Conservation (phyloP, 2,329 filamentous ascomycete genomes). For the Zalaria obscura region DNA sequence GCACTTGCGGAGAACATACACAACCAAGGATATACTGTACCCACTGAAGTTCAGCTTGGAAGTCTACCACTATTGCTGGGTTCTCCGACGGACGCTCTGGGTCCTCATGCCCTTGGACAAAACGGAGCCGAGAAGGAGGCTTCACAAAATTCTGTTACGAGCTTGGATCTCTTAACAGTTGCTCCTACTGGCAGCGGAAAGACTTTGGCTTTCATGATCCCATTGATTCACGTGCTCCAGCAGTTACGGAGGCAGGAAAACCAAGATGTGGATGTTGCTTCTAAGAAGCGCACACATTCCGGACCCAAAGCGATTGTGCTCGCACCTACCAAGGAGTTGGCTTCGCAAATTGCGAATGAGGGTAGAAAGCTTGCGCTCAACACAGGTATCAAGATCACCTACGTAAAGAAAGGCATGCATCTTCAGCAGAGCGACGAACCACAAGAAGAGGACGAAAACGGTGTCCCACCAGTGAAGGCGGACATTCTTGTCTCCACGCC, state of each 20-base stretch:
- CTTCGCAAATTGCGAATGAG: conserved; percentile 45
- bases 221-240: conserved; percentile 62
- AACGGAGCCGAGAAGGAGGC: conserved; percentile 14
- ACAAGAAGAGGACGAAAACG: conserved; percentile 17
- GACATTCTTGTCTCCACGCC: conserved; percentile 75
- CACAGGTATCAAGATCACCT: conserved; percentile 64
- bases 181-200: conserved; percentile 95
- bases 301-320: conserved; percentile 27
- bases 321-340: conserved; percentile 36
- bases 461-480: conserved; percentile 22
- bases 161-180: conserved; percentile 66
- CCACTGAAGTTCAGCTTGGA: conserved; percentile 88
- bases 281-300: conserved; percentile 4
- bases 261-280: conserved; percentile 3
- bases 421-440: conserved; percentile 36
- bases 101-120: conserved; percentile 19
- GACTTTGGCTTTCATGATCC: conserved; percentile 84
- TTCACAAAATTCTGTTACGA: conserved; percentile 12
- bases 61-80: conserved; percentile 63
- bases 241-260: conserved; percentile 12
- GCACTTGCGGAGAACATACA: conserved; percentile 65
- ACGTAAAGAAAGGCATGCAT: conserved; percentile 76
- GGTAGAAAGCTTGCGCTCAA: conserved; percentile 66
- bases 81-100: not conserved
- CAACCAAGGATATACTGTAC: conserved; percentile 71